Base-by-base conservation (phyloP, 768 basidiomycete species). In the Boletus rex-veris region DNA sequence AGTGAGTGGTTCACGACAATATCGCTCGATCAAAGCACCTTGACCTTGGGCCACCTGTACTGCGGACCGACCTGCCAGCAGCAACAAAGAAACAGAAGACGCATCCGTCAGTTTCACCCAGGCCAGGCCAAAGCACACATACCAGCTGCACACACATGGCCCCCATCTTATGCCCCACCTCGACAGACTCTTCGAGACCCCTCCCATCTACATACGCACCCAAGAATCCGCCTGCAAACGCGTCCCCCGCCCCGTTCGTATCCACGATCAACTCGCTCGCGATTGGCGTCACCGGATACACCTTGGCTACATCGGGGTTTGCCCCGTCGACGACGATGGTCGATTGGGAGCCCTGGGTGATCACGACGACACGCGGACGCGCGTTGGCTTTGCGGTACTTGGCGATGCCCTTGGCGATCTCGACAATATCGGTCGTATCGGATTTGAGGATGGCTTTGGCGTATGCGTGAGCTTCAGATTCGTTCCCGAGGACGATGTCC, bases 241-340 rank as follows among this genome's bases (percentile, higher is more conserved):
- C 92, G 70, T 99, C 96, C 41, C 97, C 97, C 19, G 97, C 97
- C 47, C 92, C 97, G 72, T 99, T 99, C 46, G 97, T 98, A 70
- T 99, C 97, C 54, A 97, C 87, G 61, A 97, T 94, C 70, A 85
- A 64, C 38, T 75, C 79, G 49, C 79, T 77, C 44, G 66, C 61
- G 54, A 96, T 74, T 37, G 78, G 73, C 48, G 74, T 66, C 46
- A 96, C 91, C 5, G 74, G 53, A 71, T 76, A 87, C 15, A 74
- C 63, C 73, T 84, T 83, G 35, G 80, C 75, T 35, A 8, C 43
- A 5, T 28, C 26, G 3, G 80, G 75, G 12, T 80, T 75, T 39
- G 73, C 75, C 7, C 84, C 78, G 12, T 80, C 77, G 28, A 94
- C 91, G 49, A 93, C 76, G 31, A 91, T 68, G 16, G 97, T 98